A percentile compares a stretch with the other conserved stretches of the same genome.
These are phyloP conservation scores for Cercospora sp. DNA, from an alignment of 2,329 filamentous ascomycete genomes.

Conservation along the genomic window DNA sequence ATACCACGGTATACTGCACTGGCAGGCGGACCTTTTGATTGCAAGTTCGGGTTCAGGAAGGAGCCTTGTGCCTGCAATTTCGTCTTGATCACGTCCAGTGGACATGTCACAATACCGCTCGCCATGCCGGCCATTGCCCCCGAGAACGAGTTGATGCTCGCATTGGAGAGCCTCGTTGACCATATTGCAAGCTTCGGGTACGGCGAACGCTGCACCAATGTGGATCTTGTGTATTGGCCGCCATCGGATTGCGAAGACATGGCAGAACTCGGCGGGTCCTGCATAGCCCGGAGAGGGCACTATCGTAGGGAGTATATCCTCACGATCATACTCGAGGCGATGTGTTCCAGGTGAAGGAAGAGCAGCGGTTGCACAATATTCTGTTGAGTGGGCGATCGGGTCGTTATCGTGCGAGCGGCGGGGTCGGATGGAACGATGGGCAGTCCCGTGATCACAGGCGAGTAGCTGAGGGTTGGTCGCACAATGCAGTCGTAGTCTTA, in stretches of 20 bases:
- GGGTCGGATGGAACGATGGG: not conserved
- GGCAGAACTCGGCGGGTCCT: constrained; percentile 33
- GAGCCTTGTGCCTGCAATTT: constrained; percentile 95
- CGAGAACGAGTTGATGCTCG: constrained; percentile 74
- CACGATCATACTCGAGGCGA: constrained; percentile 32
- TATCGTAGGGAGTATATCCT: constrained; percentile 30
- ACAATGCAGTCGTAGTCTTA: not conserved
- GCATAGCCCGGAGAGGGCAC: constrained; percentile 33
- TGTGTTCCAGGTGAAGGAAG: constrained; percentile 9
- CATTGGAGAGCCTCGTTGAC: constrained; percentile 52
- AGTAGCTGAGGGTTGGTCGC: not conserved
- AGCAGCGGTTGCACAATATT: not conserved
- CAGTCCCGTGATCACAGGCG: constrained; percentile 2
- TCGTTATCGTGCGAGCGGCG: constrained; percentile 5
- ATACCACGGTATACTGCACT: constrained; percentile 76
- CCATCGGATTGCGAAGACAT: constrained; percentile 35
- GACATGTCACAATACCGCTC: constrained; percentile 91
- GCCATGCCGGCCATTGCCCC: constrained; percentile 89
- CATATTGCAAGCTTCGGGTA: constrained; percentile 42
- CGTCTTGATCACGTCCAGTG: constrained; percentile 98
- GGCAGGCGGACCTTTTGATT: constrained; percentile 41
- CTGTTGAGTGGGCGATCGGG: constrained; percentile 1
- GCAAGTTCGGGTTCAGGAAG: constrained; percentile 55
- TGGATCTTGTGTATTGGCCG: constrained; percentile 17
- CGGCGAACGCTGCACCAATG: constrained; percentile 29